Evolutionary conservation across 352 stramenopile genomes (phyloP).

Genomic region (Pythium chondricola): DNA sequence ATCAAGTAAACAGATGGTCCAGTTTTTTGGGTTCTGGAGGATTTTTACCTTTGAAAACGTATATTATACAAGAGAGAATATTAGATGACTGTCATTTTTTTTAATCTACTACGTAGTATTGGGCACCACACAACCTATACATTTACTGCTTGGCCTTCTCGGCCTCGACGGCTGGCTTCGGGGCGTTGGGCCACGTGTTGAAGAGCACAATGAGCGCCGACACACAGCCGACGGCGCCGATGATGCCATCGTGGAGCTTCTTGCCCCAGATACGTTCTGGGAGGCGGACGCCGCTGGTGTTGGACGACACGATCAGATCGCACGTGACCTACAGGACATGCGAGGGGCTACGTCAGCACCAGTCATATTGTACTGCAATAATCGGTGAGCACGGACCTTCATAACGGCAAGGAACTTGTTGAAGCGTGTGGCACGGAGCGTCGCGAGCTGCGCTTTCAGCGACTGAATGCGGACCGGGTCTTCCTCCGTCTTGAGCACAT

Average conservation of each 20-base stretch:
- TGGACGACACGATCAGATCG: constrained; percentile 83
- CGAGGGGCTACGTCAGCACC: not conserved
- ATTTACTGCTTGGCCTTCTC: constrained; percentile 16
- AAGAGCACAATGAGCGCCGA: constrained; percentile 81
- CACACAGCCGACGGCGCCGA: constrained; percentile 70
- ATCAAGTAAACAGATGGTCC: no score
- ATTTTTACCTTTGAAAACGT: no score
- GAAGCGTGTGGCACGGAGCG: constrained; percentile 46
- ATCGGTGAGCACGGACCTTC: constrained; percentile 69
- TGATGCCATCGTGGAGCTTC: constrained; percentile 83
- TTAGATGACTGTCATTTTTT: no score
- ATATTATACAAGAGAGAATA: no score
- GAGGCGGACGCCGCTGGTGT: constrained; percentile 71
- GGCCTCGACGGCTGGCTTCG: constrained; percentile 18
- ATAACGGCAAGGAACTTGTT: constrained; percentile 82
- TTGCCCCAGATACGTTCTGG: constrained; percentile 68
- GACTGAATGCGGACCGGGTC: constrained; percentile 42
- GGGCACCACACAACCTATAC: no score
- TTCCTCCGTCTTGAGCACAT: constrained; percentile 67
- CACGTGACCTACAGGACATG: constrained; percentile 30
- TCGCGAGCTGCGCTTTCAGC: constrained; percentile 55
- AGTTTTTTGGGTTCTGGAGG: no score
- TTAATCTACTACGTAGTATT: no score
- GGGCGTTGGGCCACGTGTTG: constrained; percentile 65
- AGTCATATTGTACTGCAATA: not conserved